Conservation (phyloP, 352 stramenopile species). For the Pythium guiyangense region DNA sequence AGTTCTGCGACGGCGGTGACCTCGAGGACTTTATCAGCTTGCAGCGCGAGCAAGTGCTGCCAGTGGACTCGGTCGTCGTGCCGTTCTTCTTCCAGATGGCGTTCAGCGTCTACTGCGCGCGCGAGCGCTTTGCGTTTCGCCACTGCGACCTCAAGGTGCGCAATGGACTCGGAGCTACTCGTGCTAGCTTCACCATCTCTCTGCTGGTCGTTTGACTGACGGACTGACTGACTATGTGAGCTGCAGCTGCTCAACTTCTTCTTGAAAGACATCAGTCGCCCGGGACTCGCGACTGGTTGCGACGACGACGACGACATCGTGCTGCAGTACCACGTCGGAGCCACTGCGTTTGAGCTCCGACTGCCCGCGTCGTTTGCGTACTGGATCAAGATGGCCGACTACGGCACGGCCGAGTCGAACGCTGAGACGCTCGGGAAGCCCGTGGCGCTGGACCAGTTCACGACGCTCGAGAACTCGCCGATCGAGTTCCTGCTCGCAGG, state of each 20-base stretch:
- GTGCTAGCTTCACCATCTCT: no score
- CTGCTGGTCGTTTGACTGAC: background rate
- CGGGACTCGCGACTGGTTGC: constrained; percentile 14
- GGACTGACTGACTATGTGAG: background rate
- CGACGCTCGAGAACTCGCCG: constrained; percentile 97
- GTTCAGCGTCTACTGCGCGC: constrained; percentile 92
- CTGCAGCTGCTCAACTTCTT: constrained; percentile 97
- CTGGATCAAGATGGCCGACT: constrained; percentile 97
- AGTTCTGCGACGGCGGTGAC: constrained; percentile 96
- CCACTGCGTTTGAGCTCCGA: constrained; percentile 46
- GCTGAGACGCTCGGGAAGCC: constrained; percentile 82
- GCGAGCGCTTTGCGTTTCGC: constrained; percentile 89
- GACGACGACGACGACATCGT: constrained; percentile 29
- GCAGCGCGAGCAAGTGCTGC: constrained; percentile 61
- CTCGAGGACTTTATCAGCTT: constrained; percentile 94
- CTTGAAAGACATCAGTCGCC: constrained; percentile 73
- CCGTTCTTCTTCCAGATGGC: constrained; percentile 97
- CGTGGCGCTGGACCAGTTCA: constrained; percentile 94
- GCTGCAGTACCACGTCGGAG: constrained; percentile 59
- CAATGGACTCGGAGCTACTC: no score
- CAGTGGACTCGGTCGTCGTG: constrained; percentile 43
- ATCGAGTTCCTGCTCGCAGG: constrained; percentile 95
- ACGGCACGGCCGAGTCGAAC: constrained; percentile 93
- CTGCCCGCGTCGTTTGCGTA: constrained; percentile 66
- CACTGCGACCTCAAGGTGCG: constrained; percentile 98